Conservation (phyloP, 352 stramenopile species). For the Phytophthora tentaculata region DNA sequence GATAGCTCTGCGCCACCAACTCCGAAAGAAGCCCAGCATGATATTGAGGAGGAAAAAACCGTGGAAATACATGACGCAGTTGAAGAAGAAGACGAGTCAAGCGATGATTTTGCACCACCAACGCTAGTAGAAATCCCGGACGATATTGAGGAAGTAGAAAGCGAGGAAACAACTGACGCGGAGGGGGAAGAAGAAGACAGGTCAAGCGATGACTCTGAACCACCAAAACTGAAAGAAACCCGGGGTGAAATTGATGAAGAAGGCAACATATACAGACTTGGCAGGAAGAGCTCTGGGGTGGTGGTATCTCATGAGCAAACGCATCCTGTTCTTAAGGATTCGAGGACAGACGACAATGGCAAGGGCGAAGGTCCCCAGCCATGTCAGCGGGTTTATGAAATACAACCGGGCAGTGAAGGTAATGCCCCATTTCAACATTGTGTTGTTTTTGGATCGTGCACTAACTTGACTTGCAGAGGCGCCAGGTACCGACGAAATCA, state of each 20-base stretch:
- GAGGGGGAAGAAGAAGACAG: not conserved
- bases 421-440: not conserved
- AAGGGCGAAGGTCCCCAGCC: constrained; percentile 10
- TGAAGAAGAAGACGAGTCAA: not conserved
- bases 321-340: not conserved
- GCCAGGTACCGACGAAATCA: constrained; percentile 13
- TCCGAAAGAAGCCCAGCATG: not conserved
- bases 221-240: not conserved
- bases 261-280: not conserved
- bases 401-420: constrained; percentile 45
- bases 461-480: constrained; percentile 12
- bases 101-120: not conserved
- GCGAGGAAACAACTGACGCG: not conserved
- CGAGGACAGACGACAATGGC: not conserved
- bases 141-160: not conserved
- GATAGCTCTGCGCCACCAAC: constrained; percentile 6
- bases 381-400: constrained; percentile 37
- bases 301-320: not conserved
- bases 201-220: not conserved
- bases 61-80: constrained; percentile 9
- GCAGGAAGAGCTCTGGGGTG: constrained; percentile 2
- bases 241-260: not conserved
- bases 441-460: not conserved
- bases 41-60: not conserved
- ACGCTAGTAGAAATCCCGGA: not conserved